Percentiles rank a stretch among this genome's conserved stretches.
These are phyloP conservation scores for Talaromyces rugulosus DNA, from an alignment of 2,329 filamentous ascomycete genomes.

Conservation along the genomic window DNA sequence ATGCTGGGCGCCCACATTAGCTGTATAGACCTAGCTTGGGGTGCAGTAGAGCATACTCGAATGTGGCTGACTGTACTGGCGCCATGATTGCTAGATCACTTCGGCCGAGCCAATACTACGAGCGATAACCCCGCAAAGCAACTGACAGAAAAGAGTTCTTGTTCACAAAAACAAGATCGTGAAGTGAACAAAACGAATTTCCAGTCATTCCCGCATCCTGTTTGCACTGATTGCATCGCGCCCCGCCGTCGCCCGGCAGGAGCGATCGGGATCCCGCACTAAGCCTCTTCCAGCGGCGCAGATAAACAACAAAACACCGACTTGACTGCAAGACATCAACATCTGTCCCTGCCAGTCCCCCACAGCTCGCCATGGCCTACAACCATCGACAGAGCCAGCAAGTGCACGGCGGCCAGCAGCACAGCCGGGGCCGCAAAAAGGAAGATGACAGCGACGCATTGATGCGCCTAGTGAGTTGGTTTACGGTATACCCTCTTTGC, in stretches of 20 bases:
- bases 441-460: slow-evolving; percentile 56
- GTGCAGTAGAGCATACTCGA: slow-evolving; percentile 29
- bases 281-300: slow-evolving; percentile 20
- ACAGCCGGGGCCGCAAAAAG: slow-evolving; percentile 48
- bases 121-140: not conserved
- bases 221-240: slow-evolving; percentile 36
- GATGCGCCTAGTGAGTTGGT: slow-evolving; percentile 50
- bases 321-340: not conserved
- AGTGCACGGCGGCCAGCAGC: slow-evolving; percentile 45
- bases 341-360: not conserved
- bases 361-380: slow-evolving; percentile 41
- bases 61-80: slow-evolving; percentile 28
- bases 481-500: not conserved
- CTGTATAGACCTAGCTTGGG: not conserved
- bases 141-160: not conserved
- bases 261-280: slow-evolving; percentile 25
- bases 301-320: slow-evolving; percentile 29
- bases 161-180: not conserved
- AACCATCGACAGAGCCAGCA: slow-evolving; percentile 51
- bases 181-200: not conserved
- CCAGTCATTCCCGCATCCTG: slow-evolving; percentile 17
- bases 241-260: slow-evolving; percentile 17
- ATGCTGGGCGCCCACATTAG: slow-evolving; percentile 43
- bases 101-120: not conserved
- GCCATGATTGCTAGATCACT: slow-evolving; percentile 22